Conservation (phyloP, 228 moss, liverwort and hornwort species). For the Sphagnum fallax region DNA sequence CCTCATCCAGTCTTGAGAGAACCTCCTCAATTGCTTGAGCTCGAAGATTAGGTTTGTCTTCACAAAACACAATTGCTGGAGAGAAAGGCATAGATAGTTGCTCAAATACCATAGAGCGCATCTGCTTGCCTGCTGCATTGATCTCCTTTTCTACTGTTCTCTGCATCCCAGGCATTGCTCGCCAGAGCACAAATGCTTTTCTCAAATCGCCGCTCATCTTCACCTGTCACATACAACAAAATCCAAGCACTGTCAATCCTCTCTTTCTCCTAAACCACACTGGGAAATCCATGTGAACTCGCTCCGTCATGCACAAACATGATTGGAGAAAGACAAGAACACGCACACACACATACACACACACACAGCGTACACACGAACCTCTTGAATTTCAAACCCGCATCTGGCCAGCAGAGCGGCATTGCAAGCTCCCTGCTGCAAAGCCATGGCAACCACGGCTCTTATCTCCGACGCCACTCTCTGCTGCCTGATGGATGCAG, state of each 20-base stretch:
- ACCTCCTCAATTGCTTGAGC: slow-evolving; percentile 60
- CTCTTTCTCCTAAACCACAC: neutral
- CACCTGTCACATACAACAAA: slow-evolving; percentile 26
- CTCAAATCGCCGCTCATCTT: slow-evolving; percentile 90
- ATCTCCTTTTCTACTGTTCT: slow-evolving; percentile 65
- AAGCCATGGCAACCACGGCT: slow-evolving; percentile 43
- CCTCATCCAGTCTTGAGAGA: slow-evolving; percentile 58
- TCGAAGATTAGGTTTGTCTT: slow-evolving; percentile 47
- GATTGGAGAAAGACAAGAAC: too few species aligned
- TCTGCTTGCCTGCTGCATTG: slow-evolving; percentile 36
- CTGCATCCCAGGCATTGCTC: slow-evolving; percentile 74
- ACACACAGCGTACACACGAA: neutral
- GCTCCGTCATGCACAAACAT: too few species aligned
- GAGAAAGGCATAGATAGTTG: slow-evolving; percentile 79
- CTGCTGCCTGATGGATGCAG: slow-evolving; percentile 54
- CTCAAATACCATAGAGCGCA: slow-evolving; percentile 73
- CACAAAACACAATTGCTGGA: slow-evolving; percentile 64
- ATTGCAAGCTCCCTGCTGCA: slow-evolving; percentile 72
- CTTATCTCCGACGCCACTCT: slow-evolving; percentile 72
- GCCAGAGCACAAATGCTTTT: slow-evolving; percentile 68
- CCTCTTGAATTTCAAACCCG: slow-evolving; percentile 74
- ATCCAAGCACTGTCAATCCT: neutral
- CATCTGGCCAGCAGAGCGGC: slow-evolving; percentile 51
- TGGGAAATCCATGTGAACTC: too few species aligned
- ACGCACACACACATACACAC: too few species aligned